Evolutionary conservation across 2,329 filamentous ascomycete species (phyloP).

Genomic region (Calonectria pseudoreteaudii): DNA sequence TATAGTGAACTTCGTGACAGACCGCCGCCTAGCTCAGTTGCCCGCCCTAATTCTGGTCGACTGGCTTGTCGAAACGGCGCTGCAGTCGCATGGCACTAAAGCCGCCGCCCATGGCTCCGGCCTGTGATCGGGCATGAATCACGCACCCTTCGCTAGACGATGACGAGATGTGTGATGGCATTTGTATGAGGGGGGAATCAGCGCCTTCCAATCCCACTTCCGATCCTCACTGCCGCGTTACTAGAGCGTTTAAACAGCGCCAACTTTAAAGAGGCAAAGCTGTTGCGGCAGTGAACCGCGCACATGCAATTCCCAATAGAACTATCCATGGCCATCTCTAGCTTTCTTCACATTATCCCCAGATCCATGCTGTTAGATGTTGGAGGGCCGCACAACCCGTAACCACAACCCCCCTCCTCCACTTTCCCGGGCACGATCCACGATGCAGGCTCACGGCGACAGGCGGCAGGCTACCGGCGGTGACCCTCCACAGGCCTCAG

Average conservation of each 20-base stretch:
- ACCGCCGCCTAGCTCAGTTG: constrained; percentile 4
- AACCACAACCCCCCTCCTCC: constrained; percentile 17
- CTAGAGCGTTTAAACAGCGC: constrained; percentile 5
- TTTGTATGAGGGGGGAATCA: background rate
- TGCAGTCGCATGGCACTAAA: constrained; percentile 39
- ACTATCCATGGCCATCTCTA: constrained; percentile 4
- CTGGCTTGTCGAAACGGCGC: constrained; percentile 38
- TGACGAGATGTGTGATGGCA: background rate
- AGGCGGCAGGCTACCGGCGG: constrained; percentile 22
- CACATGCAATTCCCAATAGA: constrained; percentile 1
- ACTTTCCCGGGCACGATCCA: constrained; percentile 34
- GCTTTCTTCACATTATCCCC: constrained; percentile 15
- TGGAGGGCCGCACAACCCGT: constrained; percentile 7
- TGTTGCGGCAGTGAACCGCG: constrained; percentile 27
- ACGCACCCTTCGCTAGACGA: constrained; percentile 20
- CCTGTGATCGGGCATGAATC: constrained; percentile 36
- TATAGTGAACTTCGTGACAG: constrained; percentile 13
- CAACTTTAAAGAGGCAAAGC: background rate
- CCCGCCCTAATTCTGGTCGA: constrained; percentile 1
- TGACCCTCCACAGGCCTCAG: constrained; percentile 13
- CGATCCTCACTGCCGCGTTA: constrained; percentile 15
- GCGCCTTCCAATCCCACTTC: background rate
- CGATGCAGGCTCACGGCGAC: constrained; percentile 26
- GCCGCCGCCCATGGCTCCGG: constrained; percentile 30
- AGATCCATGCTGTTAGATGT: constrained; percentile 21